Conservation (phyloP, 164 flowering plant species). For the Annona cherimola region DNA sequence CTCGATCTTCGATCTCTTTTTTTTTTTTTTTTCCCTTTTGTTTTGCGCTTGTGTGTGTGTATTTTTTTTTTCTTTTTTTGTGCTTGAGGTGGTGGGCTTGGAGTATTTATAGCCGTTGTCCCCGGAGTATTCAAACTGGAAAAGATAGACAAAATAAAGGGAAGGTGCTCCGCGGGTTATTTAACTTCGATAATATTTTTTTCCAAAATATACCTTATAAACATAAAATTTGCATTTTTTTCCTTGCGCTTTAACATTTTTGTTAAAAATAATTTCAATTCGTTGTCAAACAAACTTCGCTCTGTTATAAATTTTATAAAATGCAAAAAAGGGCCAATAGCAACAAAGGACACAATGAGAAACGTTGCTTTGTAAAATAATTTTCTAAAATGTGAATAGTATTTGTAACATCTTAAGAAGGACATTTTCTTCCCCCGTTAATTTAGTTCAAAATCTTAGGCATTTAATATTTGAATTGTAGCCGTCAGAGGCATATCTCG, state of each 20-base stretch:
- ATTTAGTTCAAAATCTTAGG: no score
- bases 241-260: neutral
- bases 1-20: conserved; percentile 32
- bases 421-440: no score
- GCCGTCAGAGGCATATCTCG: no score
- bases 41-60: neutral
- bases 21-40: neutral
- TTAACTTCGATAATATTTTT: no score
- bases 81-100: conserved; percentile 23
- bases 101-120: conserved; percentile 60
- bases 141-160: neutral
- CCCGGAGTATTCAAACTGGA: conserved; percentile 29
- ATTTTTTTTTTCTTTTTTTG: neutral
- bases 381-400: no score
- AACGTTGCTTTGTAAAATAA: no score
- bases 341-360: no score
- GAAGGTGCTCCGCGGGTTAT: neutral
- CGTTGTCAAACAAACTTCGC: neutral
- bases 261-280: neutral
- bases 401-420: no score
- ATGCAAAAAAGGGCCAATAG: neutral
- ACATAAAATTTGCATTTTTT: neutral
- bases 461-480: no score
- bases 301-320: neutral
- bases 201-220: no score